Evolutionary conservation across 306 rosid genomes (phyloP).

Genomic region (Trifolium subterraneum): DNA sequence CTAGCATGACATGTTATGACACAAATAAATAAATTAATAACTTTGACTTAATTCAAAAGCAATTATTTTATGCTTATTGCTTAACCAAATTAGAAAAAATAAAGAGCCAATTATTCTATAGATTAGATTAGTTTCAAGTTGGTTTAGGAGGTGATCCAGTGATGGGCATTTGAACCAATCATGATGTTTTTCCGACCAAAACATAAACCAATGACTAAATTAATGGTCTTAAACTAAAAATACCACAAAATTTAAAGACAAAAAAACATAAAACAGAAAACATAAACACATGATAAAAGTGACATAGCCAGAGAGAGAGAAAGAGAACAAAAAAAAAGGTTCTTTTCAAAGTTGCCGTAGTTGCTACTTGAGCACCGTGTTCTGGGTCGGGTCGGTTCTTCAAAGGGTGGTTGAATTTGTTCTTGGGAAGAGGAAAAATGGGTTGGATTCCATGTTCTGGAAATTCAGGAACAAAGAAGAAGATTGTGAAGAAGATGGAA

Average conservation of each 20-base stretch:
- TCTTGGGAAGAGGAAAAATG: constrained; percentile 51
- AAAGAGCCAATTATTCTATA: neutral
- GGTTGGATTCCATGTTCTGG: constrained; percentile 96
- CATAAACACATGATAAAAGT: constrained; percentile 45
- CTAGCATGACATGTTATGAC: constrained; percentile 41
- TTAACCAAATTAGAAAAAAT: neutral
- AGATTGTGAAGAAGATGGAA: constrained; percentile 57
- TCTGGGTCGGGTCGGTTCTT: constrained; percentile 38
- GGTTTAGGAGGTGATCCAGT: constrained; percentile 37
- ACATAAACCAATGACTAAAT: constrained; percentile 43
- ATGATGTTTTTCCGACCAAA: constrained; percentile 39
- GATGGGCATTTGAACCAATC: constrained; percentile 45
- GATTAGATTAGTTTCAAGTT: constrained; percentile 35
- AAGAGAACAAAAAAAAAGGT: constrained; percentile 37
- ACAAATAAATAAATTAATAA: constrained; percentile 8
- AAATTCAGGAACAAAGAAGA: constrained; percentile 61
- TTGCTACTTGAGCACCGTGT: constrained; percentile 39
- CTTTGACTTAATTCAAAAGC: constrained; percentile 25
- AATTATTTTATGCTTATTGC: constrained; percentile 28
- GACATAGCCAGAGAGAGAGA: constrained; percentile 35
- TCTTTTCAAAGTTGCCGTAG: constrained; percentile 43
- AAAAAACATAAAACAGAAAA: constrained; percentile 22
- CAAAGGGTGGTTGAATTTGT: constrained; percentile 1
- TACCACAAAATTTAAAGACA: constrained; percentile 13
- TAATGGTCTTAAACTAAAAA: constrained; percentile 42